Percentiles rank a stretch among this genome's conserved stretches.
These are phyloP conservation scores for Penicillium sclerotiorum DNA, from an alignment of 2,329 filamentous ascomycete species.

Conservation along the genomic window DNA sequence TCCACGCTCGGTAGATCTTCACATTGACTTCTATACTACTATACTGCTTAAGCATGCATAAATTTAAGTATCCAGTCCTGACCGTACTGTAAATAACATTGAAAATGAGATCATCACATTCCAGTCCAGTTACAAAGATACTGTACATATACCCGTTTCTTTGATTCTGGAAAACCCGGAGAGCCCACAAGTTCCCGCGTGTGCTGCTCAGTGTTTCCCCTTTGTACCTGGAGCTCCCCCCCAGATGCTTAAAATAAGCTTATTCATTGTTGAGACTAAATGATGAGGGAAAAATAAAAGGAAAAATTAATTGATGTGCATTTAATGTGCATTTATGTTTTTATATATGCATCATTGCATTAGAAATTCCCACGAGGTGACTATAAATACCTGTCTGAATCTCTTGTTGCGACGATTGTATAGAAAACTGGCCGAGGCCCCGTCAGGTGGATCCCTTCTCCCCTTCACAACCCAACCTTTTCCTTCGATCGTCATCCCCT, in stretches of 20 bases:
- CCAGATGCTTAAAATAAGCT: not conserved
- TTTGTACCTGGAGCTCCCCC: not conserved
- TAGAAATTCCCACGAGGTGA: not conserved
- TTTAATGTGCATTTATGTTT: not conserved
- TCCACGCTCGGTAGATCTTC: constrained; percentile 1
- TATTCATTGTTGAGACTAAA: not conserved
- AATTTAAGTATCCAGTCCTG: no score
- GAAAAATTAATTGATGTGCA: not conserved
- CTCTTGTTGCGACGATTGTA: not conserved
- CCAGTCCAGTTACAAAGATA: not conserved
- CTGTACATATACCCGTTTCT: not conserved
- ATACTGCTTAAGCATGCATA: no score
- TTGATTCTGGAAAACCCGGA: not conserved
- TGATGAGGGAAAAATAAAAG: no score
- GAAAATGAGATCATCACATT: not conserved
- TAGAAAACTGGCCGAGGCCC: constrained; percentile 20
- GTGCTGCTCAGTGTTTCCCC: not conserved
- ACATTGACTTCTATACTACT: not conserved
- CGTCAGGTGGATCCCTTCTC: constrained; percentile 16
- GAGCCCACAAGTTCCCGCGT: not conserved
- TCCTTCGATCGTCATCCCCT: constrained; percentile 27
- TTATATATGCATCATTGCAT: not conserved
- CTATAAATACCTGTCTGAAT: not conserved
- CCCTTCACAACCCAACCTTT: constrained; percentile 15
- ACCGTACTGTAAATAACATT: no score